Conservation (phyloP, 169 alveolate genomes). For the Pseudocohnilembus persalinus region DNA sequence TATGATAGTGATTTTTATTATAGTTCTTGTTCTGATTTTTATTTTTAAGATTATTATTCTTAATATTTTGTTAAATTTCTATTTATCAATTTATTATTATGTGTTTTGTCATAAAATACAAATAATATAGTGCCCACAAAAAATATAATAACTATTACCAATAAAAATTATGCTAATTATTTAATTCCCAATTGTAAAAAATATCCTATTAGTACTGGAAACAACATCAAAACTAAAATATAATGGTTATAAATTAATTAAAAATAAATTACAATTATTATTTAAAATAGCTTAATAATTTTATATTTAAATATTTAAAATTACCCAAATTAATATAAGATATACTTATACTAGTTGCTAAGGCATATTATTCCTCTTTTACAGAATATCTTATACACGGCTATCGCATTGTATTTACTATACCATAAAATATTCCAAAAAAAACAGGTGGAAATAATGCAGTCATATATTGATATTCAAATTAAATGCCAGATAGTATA, state of each 20-base stretch:
- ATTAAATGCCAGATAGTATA: not conserved
- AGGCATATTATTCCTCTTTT: not conserved
- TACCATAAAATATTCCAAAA: not conserved
- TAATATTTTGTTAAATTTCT: too few relatives aligned
- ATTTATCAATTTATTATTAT: too few relatives aligned
- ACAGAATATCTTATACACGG: not conserved
- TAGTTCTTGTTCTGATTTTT: too few relatives aligned
- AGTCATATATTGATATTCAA: not conserved
- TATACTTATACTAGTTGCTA: not conserved
- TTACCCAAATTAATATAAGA: not conserved
- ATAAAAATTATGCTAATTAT: too few relatives aligned
- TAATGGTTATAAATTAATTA: too few relatives aligned
- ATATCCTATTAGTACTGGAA: not conserved
- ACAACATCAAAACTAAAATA: not conserved
- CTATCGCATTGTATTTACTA: not conserved
- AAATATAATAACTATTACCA: too few relatives aligned
- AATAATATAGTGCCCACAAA: not conserved
- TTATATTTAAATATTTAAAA: too few relatives aligned
- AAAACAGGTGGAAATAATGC: not conserved
- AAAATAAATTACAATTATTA: too few relatives aligned
- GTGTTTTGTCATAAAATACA: not conserved
- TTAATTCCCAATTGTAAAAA: not conserved
- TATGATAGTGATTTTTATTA: too few relatives aligned
- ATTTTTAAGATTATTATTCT: too few relatives aligned
- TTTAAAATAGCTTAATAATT: not conserved